Base-by-base conservation (phyloP, 441 rosid species). In the Pelargonium myrrhifolium region DNA sequence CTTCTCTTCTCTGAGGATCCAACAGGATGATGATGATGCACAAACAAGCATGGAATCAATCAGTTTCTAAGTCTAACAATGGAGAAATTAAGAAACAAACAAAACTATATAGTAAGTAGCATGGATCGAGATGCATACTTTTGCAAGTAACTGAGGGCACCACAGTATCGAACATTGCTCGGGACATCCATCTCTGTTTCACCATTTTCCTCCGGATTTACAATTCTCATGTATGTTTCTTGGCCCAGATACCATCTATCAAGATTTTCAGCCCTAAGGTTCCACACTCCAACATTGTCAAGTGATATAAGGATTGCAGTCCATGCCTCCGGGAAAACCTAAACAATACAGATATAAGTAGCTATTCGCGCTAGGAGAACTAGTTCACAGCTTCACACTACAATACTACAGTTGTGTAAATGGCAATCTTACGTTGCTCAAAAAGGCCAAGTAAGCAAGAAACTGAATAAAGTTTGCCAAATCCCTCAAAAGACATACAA, bases 281-380 rank as follows among this genome's bases (percentile, higher is more conserved):
- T 87, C 92, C 92, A 87, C 85, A 87, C 84, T 59, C 92, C 92
- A 26, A 84, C 87, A 67, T 85, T 87, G 70, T 85, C 92, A 21
- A 87, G 73, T 20, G 83, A 74, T 35, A 87, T 74, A 67, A 85
- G 85, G 2, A 87, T 71, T 0, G 89, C 88, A 8, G 92, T 87
- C 89, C 92, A 87, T 14, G 89, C 85, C 58, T 71, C 80, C 21
- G 92, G 89, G 68, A 85, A 87, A 0, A 87, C 89, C 92, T 86
- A 79, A 67, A n/a, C n/a, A n/a, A n/a, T n/a, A n/a, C n/a, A n/a
- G n/a, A n/a, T n/a, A n/a, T n/a, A n/a, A n/a, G n/a, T n/a, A n/a
- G n/a, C n/a, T n/a, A n/a, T n/a, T n/a, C n/a, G n/a, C n/a, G n/a
- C n/a, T n/a, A n/a, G n/a, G n/a, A n/a, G n/a, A n/a, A n/a, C n/a